phyloP scores from a whole-genome alignment of 2,329 filamentous ascomycete genomes.

The Exophiala dermatitidis region DNA sequence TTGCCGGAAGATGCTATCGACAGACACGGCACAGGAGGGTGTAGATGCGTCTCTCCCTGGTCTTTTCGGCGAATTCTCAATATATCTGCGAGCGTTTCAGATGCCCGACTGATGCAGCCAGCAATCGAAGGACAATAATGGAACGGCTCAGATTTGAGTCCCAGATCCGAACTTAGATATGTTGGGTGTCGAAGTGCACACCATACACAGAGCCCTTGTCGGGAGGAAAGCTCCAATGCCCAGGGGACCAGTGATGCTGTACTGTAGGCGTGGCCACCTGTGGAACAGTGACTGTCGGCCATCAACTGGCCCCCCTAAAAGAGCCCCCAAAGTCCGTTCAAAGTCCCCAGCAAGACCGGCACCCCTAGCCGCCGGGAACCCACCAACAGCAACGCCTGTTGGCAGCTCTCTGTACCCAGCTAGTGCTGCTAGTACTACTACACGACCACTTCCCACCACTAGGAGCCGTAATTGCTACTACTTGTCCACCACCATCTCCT shows the following conservation, averaged over 20 bases:
- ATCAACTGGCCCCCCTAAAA: background rate
- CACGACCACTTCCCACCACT: background rate
- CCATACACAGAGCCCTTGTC: background rate
- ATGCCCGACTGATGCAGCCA: background rate
- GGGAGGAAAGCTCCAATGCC: background rate
- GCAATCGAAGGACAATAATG: background rate
- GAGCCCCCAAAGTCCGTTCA: background rate
- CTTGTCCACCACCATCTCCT: background rate
- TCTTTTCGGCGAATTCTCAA: conserved; percentile 10
- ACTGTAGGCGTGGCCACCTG: background rate
- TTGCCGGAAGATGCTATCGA: background rate
- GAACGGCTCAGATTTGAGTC: background rate
- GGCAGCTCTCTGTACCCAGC: background rate
- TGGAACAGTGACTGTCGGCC: background rate
- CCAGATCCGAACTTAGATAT: background rate
- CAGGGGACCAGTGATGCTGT: background rate
- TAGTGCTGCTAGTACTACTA: background rate
- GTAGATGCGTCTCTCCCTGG: background rate
- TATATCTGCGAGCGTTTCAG: conserved; percentile 12
- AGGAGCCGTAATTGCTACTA: too few relatives aligned
- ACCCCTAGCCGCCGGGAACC: background rate
- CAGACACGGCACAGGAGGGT: background rate
- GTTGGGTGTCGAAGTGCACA: background rate
- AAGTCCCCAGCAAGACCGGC: background rate
- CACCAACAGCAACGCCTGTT: background rate